Conservation (phyloP, 78 protist genomes). For the Emiliania huxleyi region DNA sequence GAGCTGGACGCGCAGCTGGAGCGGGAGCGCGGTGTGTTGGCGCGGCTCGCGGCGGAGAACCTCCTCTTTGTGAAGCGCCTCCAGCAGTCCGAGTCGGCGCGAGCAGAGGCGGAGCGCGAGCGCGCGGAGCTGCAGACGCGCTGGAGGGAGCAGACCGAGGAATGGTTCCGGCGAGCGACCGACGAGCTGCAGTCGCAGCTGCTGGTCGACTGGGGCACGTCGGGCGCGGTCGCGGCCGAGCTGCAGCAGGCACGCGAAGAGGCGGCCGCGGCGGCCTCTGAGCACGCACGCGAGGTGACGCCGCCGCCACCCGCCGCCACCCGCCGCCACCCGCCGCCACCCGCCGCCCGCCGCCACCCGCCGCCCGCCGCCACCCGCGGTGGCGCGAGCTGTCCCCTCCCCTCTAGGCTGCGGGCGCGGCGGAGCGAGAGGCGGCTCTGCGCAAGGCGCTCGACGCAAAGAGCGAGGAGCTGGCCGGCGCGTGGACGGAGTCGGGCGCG, state of each 20-base stretch:
- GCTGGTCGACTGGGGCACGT: background rate
- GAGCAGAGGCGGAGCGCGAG: background rate
- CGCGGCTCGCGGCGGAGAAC: conserved; percentile 5
- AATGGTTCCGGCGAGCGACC: background rate
- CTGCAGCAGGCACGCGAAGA: background rate
- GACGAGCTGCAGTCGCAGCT: background rate
- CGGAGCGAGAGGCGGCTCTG: background rate
- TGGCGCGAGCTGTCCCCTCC: too few relatives aligned
- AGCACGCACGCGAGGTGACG: background rate
- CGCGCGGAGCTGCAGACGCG: background rate
- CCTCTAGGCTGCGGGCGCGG: too few relatives aligned
- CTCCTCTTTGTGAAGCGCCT: background rate
- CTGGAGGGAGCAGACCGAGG: conserved; percentile 9
- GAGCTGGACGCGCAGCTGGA: background rate
- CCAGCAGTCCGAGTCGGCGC: background rate
- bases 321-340: too few relatives aligned
- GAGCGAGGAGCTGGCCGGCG: background rate
- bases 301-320: too few relatives aligned
- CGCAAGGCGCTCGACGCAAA: background rate
- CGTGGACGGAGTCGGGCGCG: background rate
- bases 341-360: too few relatives aligned
- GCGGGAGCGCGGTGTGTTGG: background rate
- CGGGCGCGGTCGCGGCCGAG: background rate
- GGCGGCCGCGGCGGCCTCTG: background rate
- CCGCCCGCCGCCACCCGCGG: too few relatives aligned